Conservation (phyloP, 257 asterid species). For the Solanum tarijense region DNA sequence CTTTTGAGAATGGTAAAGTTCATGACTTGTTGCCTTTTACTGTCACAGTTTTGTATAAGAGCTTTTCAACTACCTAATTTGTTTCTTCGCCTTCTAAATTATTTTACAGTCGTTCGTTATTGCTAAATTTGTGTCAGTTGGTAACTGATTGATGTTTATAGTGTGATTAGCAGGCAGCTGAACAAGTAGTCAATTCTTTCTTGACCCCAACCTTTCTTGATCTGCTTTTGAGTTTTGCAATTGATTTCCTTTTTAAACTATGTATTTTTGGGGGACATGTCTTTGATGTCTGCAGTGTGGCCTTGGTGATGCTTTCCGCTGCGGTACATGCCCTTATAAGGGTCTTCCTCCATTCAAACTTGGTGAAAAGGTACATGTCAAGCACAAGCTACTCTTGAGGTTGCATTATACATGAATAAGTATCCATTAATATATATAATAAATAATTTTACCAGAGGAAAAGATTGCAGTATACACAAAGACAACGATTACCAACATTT, state of each 20-base stretch:
- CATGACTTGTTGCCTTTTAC: neutral
- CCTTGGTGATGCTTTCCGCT: constrained; percentile 95
- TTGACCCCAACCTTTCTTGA: neutral
- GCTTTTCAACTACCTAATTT: neutral
- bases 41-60: neutral
- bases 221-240: neutral
- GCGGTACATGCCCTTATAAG: constrained; percentile 90
- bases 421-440: neutral
- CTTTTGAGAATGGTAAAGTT: neutral
- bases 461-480: neutral
- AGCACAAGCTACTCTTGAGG: neutral
- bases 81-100: neutral
- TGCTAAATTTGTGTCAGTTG: neutral
- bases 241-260: neutral
- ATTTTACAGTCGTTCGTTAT: no score
- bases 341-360: constrained; percentile 82
- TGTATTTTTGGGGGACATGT: neutral
- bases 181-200: neutral
- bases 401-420: neutral
- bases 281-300: constrained; percentile 63
- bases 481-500: neutral
- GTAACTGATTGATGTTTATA: neutral
- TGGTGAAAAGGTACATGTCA: constrained; percentile 68
- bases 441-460: neutral
- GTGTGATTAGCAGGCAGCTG: neutral